phyloP scores from a whole-genome alignment of 805 yeast genomes.

The Pichia thaimueangensis region DNA sequence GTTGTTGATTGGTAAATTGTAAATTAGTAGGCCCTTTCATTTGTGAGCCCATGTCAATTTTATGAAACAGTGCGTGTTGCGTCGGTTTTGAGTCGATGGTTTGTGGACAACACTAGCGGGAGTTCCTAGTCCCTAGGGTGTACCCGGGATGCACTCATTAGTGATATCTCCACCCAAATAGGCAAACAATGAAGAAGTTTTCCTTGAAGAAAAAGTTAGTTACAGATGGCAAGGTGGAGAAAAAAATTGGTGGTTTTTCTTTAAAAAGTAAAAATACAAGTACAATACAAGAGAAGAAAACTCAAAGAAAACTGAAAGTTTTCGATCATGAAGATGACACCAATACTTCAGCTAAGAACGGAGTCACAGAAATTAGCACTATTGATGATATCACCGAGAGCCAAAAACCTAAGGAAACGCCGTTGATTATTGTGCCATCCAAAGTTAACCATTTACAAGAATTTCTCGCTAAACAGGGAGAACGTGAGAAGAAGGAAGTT shows the following conservation, averaged over 20 bases:
- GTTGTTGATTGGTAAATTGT: too few species aligned
- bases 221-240: neutral
- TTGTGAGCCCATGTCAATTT: too few species aligned
- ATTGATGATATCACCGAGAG: conserved; percentile 18
- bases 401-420: conserved; percentile 1
- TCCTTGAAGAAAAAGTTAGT: conserved; percentile 29
- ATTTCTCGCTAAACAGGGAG: conserved; percentile 7
- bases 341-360: neutral
- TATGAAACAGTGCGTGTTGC: too few species aligned
- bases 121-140: too few species aligned
- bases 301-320: neutral
- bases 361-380: conserved; percentile 29
- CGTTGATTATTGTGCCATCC: conserved; percentile 3
- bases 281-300: neutral
- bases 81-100: too few species aligned
- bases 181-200: conserved; percentile 34
- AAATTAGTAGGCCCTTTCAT: too few species aligned
- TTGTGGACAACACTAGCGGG: too few species aligned
- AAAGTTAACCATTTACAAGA: neutral
- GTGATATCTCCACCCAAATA: too few species aligned
- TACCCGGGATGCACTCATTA: too few species aligned
- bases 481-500: conserved; percentile 1
- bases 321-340: neutral
- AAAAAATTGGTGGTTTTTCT: neutral
- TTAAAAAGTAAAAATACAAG: neutral